Base-by-base conservation (phyloP, 306 rosid genomes). In the Boehmeria nivea region DNA sequence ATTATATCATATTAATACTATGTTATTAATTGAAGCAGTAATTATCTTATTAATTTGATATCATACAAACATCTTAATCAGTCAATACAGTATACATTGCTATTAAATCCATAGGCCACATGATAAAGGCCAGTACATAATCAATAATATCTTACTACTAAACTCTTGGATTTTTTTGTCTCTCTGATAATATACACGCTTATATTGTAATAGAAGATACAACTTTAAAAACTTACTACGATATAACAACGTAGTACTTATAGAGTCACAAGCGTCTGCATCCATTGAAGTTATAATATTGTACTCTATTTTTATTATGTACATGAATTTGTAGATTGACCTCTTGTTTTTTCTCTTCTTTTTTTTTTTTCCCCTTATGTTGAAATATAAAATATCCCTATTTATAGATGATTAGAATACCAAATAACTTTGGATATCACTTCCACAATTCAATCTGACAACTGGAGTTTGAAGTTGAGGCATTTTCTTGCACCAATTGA, bases 381-480 rank as follows among this genome's bases (percentile, higher is more conserved):
- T 23, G 19, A 3, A 10, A 58, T 66, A 68, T 71, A 54, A 61
- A 57, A 84, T 78, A 21, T 12, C 24, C 4, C 15, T 18, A 20
- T 11, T 1, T 22, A 50, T 34, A 61, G 21, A 24, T 72, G 72
- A 39, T 48, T 61, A 68, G 74, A 11, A 72, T 68, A 69, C 59
- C 62, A 43, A 36, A 22, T 36, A 36, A 58, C 42, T 42, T 20
- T 8, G 11, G 12, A 34, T 21, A 43, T 69, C 78, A 78, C 81
- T 78, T 84, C 85, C 84, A 74, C 51, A 76, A 68, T 65, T 81
- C 84, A 66, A 81, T 70, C 33, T 73, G 87, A 33, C 75, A 81
- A 70, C 27, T 76, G 43, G 82, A 67, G 72, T 72, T 72, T 33
- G 85, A 79, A 43, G 75, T 42, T 13, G 84, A 72, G 49, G 80